Evolutionary conservation across 805 yeast species (phyloP), one percentile per base, ranked within the genome.

Genomic region (Suhomyces emberorum): DNA sequence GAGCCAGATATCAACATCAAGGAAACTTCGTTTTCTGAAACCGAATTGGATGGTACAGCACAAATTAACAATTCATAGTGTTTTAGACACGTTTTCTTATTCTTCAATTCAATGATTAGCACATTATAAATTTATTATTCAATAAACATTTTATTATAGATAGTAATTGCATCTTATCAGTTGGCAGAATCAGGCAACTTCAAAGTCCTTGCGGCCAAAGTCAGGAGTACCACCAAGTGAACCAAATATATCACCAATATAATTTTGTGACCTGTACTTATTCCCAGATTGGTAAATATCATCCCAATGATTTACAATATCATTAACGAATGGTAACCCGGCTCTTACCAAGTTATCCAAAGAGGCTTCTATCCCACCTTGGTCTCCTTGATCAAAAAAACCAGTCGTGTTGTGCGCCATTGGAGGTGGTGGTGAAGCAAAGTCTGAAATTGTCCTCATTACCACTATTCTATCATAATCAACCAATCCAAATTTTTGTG

Each of bases 391-490:
- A 50, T 59, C 64, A 65, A 79, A 77, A 63, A 74, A 76, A 20
- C 63, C 62, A 29, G 73, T 68, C 7, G 81, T 65, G 45, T 66
- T 64, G 44, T 69, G 59, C 20, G 61, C 52, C 46, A 59, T 43
- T 2, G 61, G 54, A 31, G 70, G 69, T 48, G 77, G 84, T 36
- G 78, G 74, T 47, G 75, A 65, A 44, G 74, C 65, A 48, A 75
- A 77, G 58, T 79, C 81, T 4, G 82, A 74, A 43, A 76, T 76
- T 32, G 82, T 65, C 65, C 84, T 75, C 76, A 77, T 62, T 18
- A 77, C 64, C 9, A 78, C 76, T 42, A 79, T 65, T 59, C 84
- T 71, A 42, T 70, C 59, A 54, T 59, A 79, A 54, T 77, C 82
- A 35, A 74, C 76, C 41, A 77, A 63, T 7, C 80, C 82, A 46